These are phyloP conservation scores for Euphrasia confusa DNA, from an alignment of 257 asterid genomes.

Conservation along the genomic window DNA sequence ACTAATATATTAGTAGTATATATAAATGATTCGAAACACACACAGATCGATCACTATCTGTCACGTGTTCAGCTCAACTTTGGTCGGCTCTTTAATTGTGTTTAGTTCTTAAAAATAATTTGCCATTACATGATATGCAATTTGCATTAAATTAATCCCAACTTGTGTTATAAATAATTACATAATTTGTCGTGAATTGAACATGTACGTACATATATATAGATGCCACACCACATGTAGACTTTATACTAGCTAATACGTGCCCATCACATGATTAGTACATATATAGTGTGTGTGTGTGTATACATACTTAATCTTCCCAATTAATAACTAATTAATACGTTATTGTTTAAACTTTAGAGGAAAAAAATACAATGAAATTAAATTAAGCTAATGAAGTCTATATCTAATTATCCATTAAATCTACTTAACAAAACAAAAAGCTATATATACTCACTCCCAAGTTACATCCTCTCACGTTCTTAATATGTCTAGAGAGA, in stretches of 20 bases:
- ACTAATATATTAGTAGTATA: not conserved
- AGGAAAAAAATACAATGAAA: too few species aligned
- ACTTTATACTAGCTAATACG: not conserved
- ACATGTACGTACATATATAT: not conserved
- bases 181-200: not conserved
- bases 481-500: too few species aligned
- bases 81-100: slow-evolving; percentile 11
- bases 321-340: too few species aligned
- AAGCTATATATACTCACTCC: too few species aligned
- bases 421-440: too few species aligned
- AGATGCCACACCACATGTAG: not conserved
- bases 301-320: too few species aligned
- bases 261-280: not conserved
- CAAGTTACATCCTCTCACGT: too few species aligned
- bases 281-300: too few species aligned
- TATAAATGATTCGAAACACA: slow-evolving; percentile 2
- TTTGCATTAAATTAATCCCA: slow-evolving; percentile 2
- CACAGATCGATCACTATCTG: not conserved
- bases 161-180: not conserved
- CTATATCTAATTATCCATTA: too few species aligned
- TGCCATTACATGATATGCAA: not conserved
- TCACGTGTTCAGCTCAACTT: slow-evolving; percentile 6
- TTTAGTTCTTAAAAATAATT: not conserved
- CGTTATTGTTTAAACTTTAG: too few species aligned
- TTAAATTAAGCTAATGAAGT: too few species aligned